Percentiles rank a stretch among this genome's conserved stretches.
These are phyloP conservation scores for Cryptococcus depauperatus DNA, from an alignment of 1,284 basidiomycete species.

Conservation along the genomic window DNA sequence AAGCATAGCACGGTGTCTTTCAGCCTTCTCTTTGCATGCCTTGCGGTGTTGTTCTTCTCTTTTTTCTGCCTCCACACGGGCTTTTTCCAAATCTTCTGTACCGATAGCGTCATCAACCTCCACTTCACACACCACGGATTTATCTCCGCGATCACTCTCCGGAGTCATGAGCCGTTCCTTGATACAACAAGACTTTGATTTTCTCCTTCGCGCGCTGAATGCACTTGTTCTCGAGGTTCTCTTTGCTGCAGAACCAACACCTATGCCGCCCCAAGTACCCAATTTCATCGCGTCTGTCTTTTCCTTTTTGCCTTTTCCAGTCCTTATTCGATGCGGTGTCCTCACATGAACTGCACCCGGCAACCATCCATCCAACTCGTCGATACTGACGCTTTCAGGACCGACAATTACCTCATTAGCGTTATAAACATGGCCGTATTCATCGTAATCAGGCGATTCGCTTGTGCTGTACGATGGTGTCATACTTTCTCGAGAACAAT, in stretches of 20 bases:
- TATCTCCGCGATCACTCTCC: slow-evolving; percentile 6
- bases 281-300: slow-evolving; percentile 9
- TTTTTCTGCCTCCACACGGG: slow-evolving; percentile 32
- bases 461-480: slow-evolving; percentile 29
- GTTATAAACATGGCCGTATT: slow-evolving; percentile 13
- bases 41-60: slow-evolving; percentile 29
- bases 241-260: slow-evolving; percentile 21
- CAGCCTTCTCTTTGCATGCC: slow-evolving; percentile 25
- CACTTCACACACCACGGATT: background rate
- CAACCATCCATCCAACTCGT: slow-evolving; percentile 40
- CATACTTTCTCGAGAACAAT: slow-evolving; percentile 17
- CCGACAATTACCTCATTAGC: slow-evolving; percentile 29
- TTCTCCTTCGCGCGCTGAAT: slow-evolving; percentile 5
- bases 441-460: slow-evolving; percentile 28
- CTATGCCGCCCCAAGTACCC: slow-evolving; percentile 35
- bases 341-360: slow-evolving; percentile 18
- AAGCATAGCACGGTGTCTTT: slow-evolving; percentile 24
- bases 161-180: slow-evolving; percentile 5
- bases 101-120: slow-evolving; percentile 32
- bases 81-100: slow-evolving; percentile 33
- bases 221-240: slow-evolving; percentile 3
- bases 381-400: slow-evolving; percentile 37
- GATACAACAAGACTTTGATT: slow-evolving; percentile 4
- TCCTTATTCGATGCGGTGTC: slow-evolving; percentile 20
- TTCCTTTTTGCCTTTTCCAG: slow-evolving; percentile 9